Percentiles rank a stretch among this genome's conserved stretches.
These are phyloP conservation scores for Bipolaris sorokiniana DNA, from an alignment of 2,329 filamentous ascomycete species.

Conservation along the genomic window DNA sequence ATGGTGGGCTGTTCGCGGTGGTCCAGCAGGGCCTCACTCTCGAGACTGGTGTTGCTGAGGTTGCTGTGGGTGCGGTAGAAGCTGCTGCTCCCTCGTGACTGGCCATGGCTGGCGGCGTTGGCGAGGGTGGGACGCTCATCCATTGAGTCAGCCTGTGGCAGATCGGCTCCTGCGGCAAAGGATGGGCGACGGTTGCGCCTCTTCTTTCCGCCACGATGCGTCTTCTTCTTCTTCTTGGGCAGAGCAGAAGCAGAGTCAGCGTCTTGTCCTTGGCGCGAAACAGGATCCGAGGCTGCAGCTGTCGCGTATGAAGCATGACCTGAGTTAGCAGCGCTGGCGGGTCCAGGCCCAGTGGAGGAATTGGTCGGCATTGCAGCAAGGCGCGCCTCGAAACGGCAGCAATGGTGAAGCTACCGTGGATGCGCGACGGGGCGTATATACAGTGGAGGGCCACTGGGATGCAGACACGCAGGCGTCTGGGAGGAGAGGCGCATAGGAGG, in stretches of 20 bases:
- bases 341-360: constrained; percentile 15
- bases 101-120: constrained; percentile 42
- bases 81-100: constrained; percentile 51
- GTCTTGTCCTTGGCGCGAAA: constrained; percentile 12
- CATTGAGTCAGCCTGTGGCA: constrained; percentile 62
- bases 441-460: constrained; percentile 12
- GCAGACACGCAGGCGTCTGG: constrained; percentile 5
- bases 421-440: background rate
- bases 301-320: constrained; percentile 22
- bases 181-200: constrained; percentile 78
- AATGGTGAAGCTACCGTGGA: constrained; percentile 3
- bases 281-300: constrained; percentile 19
- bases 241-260: constrained; percentile 20
- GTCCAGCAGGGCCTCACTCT: constrained; percentile 86
- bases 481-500: constrained; percentile 1
- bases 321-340: constrained; percentile 18
- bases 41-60: constrained; percentile 82
- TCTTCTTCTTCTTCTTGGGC: constrained; percentile 70
- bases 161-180: constrained; percentile 64
- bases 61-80: constrained; percentile 65
- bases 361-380: constrained; percentile 25
- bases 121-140: constrained; percentile 59
- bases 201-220: constrained; percentile 78
- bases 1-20: constrained; percentile 67
- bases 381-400: constrained; percentile 7